These are phyloP conservation scores for Irpex rosettiformis DNA, from an alignment of 1,284 basidiomycete genomes.

Conservation along the genomic window DNA sequence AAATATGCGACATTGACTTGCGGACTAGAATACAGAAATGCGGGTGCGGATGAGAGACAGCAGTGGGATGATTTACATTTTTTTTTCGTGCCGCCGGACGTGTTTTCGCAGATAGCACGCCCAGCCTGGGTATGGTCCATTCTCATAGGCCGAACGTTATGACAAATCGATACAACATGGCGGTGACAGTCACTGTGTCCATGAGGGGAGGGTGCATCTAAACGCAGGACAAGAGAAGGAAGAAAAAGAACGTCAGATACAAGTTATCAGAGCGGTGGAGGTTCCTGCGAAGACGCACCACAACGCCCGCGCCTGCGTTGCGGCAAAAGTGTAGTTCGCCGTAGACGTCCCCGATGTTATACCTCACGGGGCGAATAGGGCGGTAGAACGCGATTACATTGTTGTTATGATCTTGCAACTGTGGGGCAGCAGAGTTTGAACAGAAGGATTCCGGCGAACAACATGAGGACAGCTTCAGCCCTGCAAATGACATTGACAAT, in stretches of 20 bases:
- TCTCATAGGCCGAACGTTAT: constrained; percentile 60
- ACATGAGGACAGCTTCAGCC: constrained; percentile 20
- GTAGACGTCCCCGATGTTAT: constrained; percentile 79
- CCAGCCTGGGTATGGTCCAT: background rate
- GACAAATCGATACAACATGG: constrained; percentile 80
- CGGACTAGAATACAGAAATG: constrained; percentile 16
- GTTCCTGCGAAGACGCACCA: constrained; percentile 47
- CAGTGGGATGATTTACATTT: constrained; percentile 19
- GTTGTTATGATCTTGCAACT: constrained; percentile 71
- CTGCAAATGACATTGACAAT: constrained; percentile 6
- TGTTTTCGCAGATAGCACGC: constrained; percentile 7
- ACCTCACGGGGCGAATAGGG: constrained; percentile 68
- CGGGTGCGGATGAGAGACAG: constrained; percentile 6
- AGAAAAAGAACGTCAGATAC: constrained; percentile 12
- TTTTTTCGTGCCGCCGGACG: constrained; percentile 19
- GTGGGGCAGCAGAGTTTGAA: constrained; percentile 5
- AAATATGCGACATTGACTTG: constrained; percentile 14
- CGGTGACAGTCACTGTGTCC: constrained; percentile 79
- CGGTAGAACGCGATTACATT: constrained; percentile 75
- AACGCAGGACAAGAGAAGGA: constrained; percentile 16
- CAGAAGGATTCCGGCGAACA: constrained; percentile 8
- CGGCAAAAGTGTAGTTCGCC: constrained; percentile 80
- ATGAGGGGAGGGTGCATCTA: constrained; percentile 84
- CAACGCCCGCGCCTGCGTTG: constrained; percentile 71
- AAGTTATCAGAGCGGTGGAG: background rate